phyloP scores from a whole-genome alignment of 495 filamentous ascomycete genomes.

The Penicillium manginii region DNA sequence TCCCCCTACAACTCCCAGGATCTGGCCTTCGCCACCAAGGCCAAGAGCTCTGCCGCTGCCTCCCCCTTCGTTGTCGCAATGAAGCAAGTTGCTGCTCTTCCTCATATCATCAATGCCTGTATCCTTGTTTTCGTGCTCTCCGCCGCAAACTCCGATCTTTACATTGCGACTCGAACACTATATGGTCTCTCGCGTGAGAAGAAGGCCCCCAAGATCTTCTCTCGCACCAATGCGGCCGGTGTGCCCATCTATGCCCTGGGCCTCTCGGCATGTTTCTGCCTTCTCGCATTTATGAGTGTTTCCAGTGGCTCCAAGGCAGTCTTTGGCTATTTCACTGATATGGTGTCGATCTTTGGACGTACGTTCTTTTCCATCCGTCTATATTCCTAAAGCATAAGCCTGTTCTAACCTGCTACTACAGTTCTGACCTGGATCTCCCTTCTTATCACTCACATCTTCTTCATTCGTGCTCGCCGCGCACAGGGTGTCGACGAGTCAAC shows the following conservation, averaged over 20 bases:
- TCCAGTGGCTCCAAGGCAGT: conserved; percentile 66
- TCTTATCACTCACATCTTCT: conserved; percentile 80
- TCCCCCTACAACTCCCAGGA: conserved; percentile 57
- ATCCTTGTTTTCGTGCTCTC: conserved; percentile 79
- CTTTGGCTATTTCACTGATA: conserved; percentile 84
- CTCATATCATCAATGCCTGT: conserved; percentile 63
- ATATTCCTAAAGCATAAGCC: neutral
- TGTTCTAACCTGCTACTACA: neutral
- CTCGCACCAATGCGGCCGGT: conserved; percentile 70
- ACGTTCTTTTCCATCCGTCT: neutral
- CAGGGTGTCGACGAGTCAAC: conserved; percentile 66
- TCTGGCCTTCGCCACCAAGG: conserved; percentile 58
- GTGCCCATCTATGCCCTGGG: conserved; percentile 74
- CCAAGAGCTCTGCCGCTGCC: conserved; percentile 50
- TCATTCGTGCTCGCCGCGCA: conserved; percentile 71
- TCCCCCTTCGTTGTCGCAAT: conserved; percentile 71
- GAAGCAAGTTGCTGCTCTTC: conserved; percentile 53
- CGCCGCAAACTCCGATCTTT: conserved; percentile 72
- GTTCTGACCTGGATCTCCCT: conserved; percentile 84
- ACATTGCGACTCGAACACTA: conserved; percentile 82
- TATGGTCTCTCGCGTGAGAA: conserved; percentile 78
- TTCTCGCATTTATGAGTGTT: conserved; percentile 81
- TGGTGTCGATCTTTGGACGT: conserved; percentile 75
- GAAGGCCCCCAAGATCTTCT: conserved; percentile 73
- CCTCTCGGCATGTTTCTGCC: conserved; percentile 61